Conservation (phyloP, 2,329 filamentous ascomycete genomes). For the Periglandula ipomoeae region DNA sequence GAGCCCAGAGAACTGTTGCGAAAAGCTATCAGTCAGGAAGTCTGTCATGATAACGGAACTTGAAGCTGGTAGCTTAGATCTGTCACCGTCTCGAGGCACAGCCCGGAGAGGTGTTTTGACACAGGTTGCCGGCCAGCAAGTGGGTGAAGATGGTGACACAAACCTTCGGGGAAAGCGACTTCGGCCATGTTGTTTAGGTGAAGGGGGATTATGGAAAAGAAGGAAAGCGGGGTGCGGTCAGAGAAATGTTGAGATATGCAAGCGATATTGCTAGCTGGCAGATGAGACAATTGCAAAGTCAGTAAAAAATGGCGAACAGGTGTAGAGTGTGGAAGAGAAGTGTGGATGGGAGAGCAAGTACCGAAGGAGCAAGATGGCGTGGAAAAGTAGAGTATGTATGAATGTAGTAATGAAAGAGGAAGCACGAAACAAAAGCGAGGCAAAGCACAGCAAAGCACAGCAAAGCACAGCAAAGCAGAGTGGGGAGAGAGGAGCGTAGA, state of each 20-base stretch:
- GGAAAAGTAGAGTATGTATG: neutral
- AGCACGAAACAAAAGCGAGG: too few species aligned
- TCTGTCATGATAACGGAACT: too few species aligned
- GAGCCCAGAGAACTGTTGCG: constrained; percentile 82
- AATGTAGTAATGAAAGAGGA: neutral
- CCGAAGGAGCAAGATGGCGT: neutral
- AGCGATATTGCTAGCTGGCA: neutral
- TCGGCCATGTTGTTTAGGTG: constrained; percentile 17
- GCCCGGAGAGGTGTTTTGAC: too few species aligned
- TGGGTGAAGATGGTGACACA: constrained; percentile 7
- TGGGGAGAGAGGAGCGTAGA: neutral
- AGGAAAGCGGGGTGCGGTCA: constrained; percentile 3
- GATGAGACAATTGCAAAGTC: neutral
- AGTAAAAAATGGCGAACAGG: neutral
- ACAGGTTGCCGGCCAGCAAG: neutral
- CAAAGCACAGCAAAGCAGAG: too few species aligned
- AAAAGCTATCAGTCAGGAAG: neutral
- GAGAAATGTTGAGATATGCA: neutral
- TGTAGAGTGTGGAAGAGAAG: neutral
- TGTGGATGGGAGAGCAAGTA: neutral
- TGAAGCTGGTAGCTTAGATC: too few species aligned
- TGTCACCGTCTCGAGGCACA: too few species aligned
- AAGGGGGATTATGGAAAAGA: neutral
- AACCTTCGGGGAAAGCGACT: constrained; percentile 29
- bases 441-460: too few species aligned